A percentile compares a stretch with the other conserved stretches of the same genome.
These are phyloP conservation scores for Alisma plantagoaquatica DNA, from an alignment of 106 monocot genomes.

Conservation along the genomic window DNA sequence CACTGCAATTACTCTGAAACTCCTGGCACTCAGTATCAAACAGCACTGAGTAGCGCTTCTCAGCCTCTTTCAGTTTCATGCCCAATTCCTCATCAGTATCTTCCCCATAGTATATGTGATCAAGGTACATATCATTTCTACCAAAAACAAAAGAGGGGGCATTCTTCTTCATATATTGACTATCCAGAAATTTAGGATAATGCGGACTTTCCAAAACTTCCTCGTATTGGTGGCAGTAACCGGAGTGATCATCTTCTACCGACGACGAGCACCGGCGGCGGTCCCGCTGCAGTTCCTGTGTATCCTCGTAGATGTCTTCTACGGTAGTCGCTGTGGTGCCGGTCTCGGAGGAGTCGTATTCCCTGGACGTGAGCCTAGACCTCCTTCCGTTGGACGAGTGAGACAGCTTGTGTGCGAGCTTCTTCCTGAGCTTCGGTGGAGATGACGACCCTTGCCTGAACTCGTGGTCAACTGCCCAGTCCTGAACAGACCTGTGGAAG, in stretches of 20 bases:
- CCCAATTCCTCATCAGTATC: constrained; percentile 41
- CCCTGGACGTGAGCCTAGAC: constrained; percentile 15
- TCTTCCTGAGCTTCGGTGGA: constrained; percentile 14
- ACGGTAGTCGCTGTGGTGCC: constrained; percentile 22
- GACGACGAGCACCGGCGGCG: background rate
- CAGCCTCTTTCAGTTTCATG: constrained; percentile 46
- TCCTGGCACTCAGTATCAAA: constrained; percentile 39
- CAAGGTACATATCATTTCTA: constrained; percentile 13
- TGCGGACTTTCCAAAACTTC: too few species aligned
- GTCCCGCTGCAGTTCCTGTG: constrained; percentile 18
- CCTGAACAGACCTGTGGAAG: constrained; percentile 5
- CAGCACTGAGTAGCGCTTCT: constrained; percentile 24
- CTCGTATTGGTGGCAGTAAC: constrained; percentile 12
- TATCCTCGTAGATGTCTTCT: constrained; percentile 69
- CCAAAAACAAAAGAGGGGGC: constrained; percentile 2
- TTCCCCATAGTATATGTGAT: constrained; percentile 11
- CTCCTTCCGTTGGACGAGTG: constrained; percentile 18
- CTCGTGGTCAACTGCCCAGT: constrained; percentile 2
- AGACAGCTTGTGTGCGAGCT: constrained; percentile 13
- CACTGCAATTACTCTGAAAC: constrained; percentile 10
- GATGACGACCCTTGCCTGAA: constrained; percentile 12
- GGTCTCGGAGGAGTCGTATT: constrained; percentile 53
- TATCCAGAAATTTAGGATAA: constrained; percentile 5
- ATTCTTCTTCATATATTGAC: constrained; percentile 12
- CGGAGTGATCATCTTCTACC: constrained; percentile 1